Evolutionary conservation across 2,329 filamentous ascomycete species (phyloP).

Genomic region (Monilinia fructicola): DNA sequence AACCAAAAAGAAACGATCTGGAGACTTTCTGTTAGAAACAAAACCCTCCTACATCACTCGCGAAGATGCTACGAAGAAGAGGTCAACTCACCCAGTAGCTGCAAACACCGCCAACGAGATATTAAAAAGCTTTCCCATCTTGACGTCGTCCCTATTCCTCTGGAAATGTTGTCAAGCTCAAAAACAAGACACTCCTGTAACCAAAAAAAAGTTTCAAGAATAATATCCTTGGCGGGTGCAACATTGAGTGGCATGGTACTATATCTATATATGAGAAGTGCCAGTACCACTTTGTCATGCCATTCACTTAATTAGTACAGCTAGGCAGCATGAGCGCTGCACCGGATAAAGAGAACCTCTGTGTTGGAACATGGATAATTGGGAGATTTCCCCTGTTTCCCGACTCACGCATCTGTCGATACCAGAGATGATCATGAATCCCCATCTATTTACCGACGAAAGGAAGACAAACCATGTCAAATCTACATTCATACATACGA

Average conservation of each 20-base stretch:
- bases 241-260: conserved; percentile 10
- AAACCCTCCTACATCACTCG: neutral
- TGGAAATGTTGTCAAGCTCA: neutral
- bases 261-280: conserved; percentile 16
- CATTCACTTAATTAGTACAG: neutral
- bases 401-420: neutral
- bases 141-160: neutral
- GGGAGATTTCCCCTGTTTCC: neutral
- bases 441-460: neutral
- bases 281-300: neutral
- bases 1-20: conserved; percentile 45
- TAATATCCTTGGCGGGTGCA: conserved; percentile 9
- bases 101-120: conserved; percentile 46
- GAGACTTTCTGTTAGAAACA: conserved; percentile 16
- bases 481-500: conserved; percentile 8
- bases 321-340: conserved; percentile 1
- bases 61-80: neutral
- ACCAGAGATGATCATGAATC: neutral
- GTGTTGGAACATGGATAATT: conserved; percentile 17
- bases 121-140: conserved; percentile 47
- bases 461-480: neutral
- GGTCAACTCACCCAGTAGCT: conserved; percentile 40
- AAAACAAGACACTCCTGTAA: neutral
- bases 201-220: conserved; percentile 4
- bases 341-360: conserved; percentile 18